Base-by-base conservation (phyloP, 768 basidiomycete genomes). In the Trametes cubensis region DNA sequence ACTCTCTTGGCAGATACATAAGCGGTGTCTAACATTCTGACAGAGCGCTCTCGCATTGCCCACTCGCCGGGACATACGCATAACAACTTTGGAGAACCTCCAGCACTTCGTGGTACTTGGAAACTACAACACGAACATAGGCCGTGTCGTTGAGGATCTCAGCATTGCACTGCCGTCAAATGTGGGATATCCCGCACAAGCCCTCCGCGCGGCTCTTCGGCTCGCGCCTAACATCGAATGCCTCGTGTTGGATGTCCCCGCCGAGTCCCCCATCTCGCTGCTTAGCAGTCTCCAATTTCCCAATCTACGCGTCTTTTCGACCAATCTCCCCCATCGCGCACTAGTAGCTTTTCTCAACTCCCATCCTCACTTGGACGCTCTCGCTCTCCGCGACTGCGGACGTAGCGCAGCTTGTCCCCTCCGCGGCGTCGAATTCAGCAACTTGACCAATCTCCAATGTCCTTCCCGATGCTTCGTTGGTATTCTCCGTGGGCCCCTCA, bases 251-350 rank as follows among this genome's bases (percentile, higher is more conserved):
- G n/a, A 53, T 18, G 42, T 60, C n/a, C 51, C 59, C 3, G 1
- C 28, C 0, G 4, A 7, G 1, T 53, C 51, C 11, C 51, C 59
- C 14, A 5, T 20, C 3, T 53, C 51, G 17, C 6, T 60, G 20
- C 34, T 60, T 2, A 51, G 44, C 28, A 51, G 44, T 8, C 17
- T 60, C 3, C 2, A 38, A 2, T 54, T 53, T 14, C 30, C 28
- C 20, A 23, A 21, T 1, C 59, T 60, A 1, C 1, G 1, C 15
- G 30, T 25, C 2, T 53, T 60, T 34, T 30, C 50, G 6, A 53
- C 59, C 20, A 53, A 46, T 23, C 59, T 60, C 7, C 51, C 50
- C 21, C 59, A 60, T 20, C 58, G 49, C 17, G 42, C 4, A 5
- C 28, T 47, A 7, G 26, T 39, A 2, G 38, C 50, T 1, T 60